Evolutionary conservation across 1,139 yeast genomes (phyloP), one percentile per base, ranked within the genome.

Genomic region (Kodamaea sp.): DNA sequence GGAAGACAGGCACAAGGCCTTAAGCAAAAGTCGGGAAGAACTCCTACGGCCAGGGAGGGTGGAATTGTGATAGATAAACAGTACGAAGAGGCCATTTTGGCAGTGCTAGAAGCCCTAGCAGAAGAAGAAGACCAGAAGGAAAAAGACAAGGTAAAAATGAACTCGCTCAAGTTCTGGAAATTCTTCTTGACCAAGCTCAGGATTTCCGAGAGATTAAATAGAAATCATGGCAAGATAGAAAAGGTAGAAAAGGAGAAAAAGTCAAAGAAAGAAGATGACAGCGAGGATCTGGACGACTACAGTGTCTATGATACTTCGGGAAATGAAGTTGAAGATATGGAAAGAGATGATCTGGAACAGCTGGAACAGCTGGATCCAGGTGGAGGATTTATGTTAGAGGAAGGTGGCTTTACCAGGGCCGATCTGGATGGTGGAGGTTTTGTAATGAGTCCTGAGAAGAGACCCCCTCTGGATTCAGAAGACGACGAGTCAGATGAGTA

Each of bases 21-120:
- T 20, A 33, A 29, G 24, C 23, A 22, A 35, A 25, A 13, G 22
- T 26, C 15, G 11, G 52, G 58, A n/a, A 53, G 74, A 29, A 61
- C 62, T 4, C 81, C 84, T 0, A 78, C 78, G 14, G 95, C 95
- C 0, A 66, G 70, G 37, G 76, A 81, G 34, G 80, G 83, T 3
- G 98, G 98, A 2, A 74, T 89, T 18, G 83, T 92, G 2, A 79
- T 90, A 7, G 82, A 84, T 3, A 51, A 53, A 21, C 82, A 82
- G 47, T 78, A 63, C 44, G 66, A 66, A 41, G 95, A 85, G 26
- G 96, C 95, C 0, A 69, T 89, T 23, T 52, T 64, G 18, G 63
- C 70, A 1, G 80, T 83, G 0, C 66, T 81, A 28, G 76, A 76
- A 6, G 76, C 76, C 20, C 52, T 88, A 28, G 51, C 61, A 28